These are phyloP conservation scores for Pyrus betulifolia DNA, from an alignment of 306 rosid genomes.

Conservation along the genomic window DNA sequence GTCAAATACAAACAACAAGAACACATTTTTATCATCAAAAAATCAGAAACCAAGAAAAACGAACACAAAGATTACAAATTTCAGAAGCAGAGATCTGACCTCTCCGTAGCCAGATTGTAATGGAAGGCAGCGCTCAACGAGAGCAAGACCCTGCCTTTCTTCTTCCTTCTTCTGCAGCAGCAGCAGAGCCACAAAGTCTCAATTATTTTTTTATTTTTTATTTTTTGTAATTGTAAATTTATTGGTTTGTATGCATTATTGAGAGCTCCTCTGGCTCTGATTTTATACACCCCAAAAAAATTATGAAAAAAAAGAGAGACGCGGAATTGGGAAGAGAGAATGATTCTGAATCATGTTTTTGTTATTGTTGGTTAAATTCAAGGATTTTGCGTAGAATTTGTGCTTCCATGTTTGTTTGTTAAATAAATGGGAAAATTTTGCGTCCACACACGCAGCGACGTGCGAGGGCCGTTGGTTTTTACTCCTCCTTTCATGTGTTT, in stretches of 20 bases:
- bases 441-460: not conserved
- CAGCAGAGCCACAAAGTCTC: not conserved
- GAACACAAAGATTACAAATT: not conserved
- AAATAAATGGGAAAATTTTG: not conserved
- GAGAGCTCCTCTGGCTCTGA: not conserved
- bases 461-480: not conserved
- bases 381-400: not conserved
- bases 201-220: too few species aligned
- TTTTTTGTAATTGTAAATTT: not conserved
- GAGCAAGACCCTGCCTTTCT: not conserved
- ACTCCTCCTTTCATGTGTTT: not conserved
- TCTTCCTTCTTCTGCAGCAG: not conserved
- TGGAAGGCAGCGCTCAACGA: not conserved
- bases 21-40: not conserved
- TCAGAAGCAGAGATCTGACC: slow-evolving; percentile 25
- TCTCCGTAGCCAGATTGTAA: slow-evolving; percentile 27
- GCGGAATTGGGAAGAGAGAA: not conserved
- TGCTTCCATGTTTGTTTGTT: not conserved
- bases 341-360: not conserved
- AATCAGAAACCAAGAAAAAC: slow-evolving; percentile 10
- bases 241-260: not conserved
- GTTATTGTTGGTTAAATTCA: not conserved
- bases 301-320: not conserved
- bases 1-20: not conserved
- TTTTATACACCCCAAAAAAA: not conserved